Percentiles rank a stretch among this genome's conserved stretches.
Conservation (phyloP, 345 rosid species). For the Rhodamnia rubescens region DNA sequence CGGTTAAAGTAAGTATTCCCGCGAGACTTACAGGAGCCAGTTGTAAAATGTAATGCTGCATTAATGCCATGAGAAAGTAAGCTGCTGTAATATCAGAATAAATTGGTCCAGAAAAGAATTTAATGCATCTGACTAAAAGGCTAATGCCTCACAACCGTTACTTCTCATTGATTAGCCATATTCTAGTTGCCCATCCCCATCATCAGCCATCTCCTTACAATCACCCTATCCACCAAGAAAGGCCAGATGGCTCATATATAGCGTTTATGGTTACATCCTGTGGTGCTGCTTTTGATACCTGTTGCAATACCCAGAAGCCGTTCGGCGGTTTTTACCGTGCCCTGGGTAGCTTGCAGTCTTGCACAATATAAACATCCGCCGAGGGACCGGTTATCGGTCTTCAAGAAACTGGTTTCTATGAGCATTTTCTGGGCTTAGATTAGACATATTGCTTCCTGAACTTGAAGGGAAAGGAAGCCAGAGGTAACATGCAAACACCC, state of each 20-base stretch:
- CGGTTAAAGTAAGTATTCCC: background rate
- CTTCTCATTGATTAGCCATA: no score
- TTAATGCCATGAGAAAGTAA: background rate
- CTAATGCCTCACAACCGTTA: no score
- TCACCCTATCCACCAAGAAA: background rate
- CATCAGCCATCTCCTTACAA: background rate
- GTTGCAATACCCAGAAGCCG: background rate
- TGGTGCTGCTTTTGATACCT: background rate
- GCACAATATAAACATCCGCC: background rate
- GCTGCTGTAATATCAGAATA: background rate
- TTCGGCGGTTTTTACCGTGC: background rate
- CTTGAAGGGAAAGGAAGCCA: background rate
- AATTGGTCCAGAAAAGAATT: background rate
- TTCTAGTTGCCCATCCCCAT: no score
- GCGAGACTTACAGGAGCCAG: background rate
- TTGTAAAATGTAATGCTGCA: background rate
- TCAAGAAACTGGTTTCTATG: background rate
- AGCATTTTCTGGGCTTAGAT: background rate
- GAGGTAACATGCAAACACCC: background rate
- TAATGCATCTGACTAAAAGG: background rate
- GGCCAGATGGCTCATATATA: background rate
- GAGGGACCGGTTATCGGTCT: background rate
- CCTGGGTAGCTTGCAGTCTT: background rate
- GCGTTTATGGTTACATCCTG: background rate
- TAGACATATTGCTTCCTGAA: background rate